Conservation (phyloP, 2,329 filamentous ascomycete genomes). For the Periconia sp. region DNA sequence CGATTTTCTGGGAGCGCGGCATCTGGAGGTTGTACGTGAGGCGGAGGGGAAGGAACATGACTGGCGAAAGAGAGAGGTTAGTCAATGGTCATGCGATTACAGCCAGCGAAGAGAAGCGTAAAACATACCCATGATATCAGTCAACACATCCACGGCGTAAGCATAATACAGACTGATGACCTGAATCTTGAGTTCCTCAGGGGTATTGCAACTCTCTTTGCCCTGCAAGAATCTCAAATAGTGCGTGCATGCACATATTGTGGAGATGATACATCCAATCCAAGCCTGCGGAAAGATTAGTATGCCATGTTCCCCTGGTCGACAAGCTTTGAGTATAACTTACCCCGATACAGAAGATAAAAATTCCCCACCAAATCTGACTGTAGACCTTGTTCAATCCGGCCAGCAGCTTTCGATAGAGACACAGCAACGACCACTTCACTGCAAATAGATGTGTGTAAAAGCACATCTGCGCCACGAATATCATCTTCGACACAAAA, state of each 20-base stretch:
- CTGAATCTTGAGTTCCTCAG: conserved; percentile 37
- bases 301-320: conserved; percentile 9
- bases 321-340: conserved; percentile 20
- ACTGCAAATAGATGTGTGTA: conserved; percentile 50
- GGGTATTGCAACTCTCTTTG: conserved; percentile 32
- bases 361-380: conserved; percentile 46
- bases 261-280: conserved; percentile 45
- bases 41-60: conserved; percentile 47
- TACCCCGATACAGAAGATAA: conserved; percentile 43
- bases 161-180: conserved; percentile 44
- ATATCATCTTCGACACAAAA: conserved; percentile 46
- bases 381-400: conserved; percentile 38
- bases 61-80: conserved; percentile 19
- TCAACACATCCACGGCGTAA: conserved; percentile 43
- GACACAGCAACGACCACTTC: conserved; percentile 48
- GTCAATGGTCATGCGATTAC: no score
- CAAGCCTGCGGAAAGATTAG: conserved; percentile 24
- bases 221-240: no score
- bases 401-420: conserved; percentile 47
- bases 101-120: neutral
- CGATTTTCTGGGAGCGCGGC: conserved; percentile 39
- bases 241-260: conserved; percentile 43
- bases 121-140: conserved; percentile 45
- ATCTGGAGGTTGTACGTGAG: conserved; percentile 47
- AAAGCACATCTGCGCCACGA: conserved; percentile 46